Base-by-base conservation (phyloP, 2,329 filamentous ascomycete genomes). In the Exutisphaerella laricina region DNA sequence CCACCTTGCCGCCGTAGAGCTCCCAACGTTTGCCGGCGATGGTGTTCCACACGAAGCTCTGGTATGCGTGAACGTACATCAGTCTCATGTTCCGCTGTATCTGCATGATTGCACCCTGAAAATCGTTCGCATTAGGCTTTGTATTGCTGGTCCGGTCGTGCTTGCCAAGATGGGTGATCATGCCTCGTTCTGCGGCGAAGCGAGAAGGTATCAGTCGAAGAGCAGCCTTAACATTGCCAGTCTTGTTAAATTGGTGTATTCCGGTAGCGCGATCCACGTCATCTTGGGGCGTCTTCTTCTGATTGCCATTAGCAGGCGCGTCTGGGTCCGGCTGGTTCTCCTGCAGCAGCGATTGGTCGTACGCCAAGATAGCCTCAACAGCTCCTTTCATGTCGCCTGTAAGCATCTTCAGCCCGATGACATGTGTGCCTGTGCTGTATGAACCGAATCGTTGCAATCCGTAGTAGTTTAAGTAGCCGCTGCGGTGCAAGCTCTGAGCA, bases 31-130 rank as follows among this genome's bases (percentile, higher is more conserved):
- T 80, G 52, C 85, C 88, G 1, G 80, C 86, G 9, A 80, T 85
- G 53, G 80, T 78, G 68, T 98, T 98, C 90, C 90, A 98, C 6
- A 98, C 82, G 26, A 88, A 78, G 4, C 86, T 94, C 65, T 98
- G 92, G 66, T 96, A 97, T 4, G 92, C 90, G 64, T 98, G 92
- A 12, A 95, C 82, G 62, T 97, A 98, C 85, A 98, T 96, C 45
- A 88, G 78, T 31, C 88, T 79, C 56, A 97, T 72, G 36, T 85
- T 87, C 13, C 89, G 78, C 17, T 84, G 85, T 49, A 98, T 89
- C 41, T 77, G 75, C 59, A 84, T 77, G 39, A 98, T 67, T 1
- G 92, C 88, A 17, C 89, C 89, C 46, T 86, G 75, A 62, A 79
- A 92, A 66, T 98, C 90, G 31, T 74, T 75, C 28, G 68, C 67